phyloP scores from a whole-genome alignment of 805 yeast species.

The Spathaspora arborariae region DNA sequence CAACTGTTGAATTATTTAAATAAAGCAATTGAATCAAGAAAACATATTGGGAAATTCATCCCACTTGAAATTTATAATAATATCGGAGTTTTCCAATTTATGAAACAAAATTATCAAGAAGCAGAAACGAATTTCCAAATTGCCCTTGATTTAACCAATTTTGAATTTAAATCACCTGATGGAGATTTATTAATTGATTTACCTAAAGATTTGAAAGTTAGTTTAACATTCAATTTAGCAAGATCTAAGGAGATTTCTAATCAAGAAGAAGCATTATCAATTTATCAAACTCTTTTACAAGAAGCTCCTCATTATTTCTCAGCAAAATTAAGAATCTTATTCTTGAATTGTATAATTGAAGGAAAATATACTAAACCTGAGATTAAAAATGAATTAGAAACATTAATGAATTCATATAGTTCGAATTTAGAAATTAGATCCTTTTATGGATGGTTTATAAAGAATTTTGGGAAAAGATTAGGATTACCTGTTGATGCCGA shows the following conservation, averaged over 20 bases:
- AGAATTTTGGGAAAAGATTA: conserved; percentile 50
- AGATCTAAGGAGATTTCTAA: conserved; percentile 58
- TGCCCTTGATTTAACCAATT: too few relatives aligned
- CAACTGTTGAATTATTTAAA: conserved; percentile 63
- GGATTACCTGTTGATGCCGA: conserved; percentile 55
- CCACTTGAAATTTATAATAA: conserved; percentile 71
- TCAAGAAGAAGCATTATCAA: conserved; percentile 33
- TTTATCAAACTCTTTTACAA: conserved; percentile 55
- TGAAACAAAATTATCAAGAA: conserved; percentile 54
- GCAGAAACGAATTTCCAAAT: conserved; percentile 54
- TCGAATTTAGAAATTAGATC: conserved; percentile 81
- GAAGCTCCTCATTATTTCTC: conserved; percentile 67
- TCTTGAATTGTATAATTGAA: conserved; percentile 49
- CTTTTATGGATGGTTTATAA: conserved; percentile 86
- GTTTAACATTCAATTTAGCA: conserved; percentile 64
- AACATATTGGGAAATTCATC: conserved; percentile 39
- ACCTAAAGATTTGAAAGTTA: conserved; percentile 24
- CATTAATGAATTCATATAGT: conserved; percentile 50
- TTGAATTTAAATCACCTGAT: conserved; percentile 39
- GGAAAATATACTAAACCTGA: conserved; percentile 37
- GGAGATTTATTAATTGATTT: conserved; percentile 23
- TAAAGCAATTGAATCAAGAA: conserved; percentile 53
- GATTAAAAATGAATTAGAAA: conserved; percentile 51
- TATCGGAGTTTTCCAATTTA: conserved; percentile 76
- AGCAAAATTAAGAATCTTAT: conserved; percentile 70